Evolutionary conservation across 208 protist species (phyloP), one percentile per base, ranked within the genome.

Genomic region (Plasmodiophora brassicae): DNA sequence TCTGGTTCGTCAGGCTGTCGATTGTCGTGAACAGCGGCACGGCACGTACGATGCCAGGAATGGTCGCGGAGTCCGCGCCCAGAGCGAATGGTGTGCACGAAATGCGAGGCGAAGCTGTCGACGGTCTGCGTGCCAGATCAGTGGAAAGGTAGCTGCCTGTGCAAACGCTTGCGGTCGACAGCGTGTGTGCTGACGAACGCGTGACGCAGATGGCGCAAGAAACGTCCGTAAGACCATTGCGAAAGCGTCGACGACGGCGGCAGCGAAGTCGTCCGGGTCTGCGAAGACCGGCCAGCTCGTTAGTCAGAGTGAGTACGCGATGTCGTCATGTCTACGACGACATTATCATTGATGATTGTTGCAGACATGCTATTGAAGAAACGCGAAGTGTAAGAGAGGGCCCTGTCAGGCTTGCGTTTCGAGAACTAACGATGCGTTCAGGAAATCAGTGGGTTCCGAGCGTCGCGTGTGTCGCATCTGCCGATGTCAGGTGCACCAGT

Each of bases 301-400:
- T 32, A 78, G 41, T 32, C 5, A 38, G 41, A 78, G 65, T 78
- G 10, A 5, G 65, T 78, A n/a, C 65, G 41, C 14, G 14, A 78
- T 78, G 5, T 5, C n/a, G 14, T 44, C 14, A 5, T 78, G 65
- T 5, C 5, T 36, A 38, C 32, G 20, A 8, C 5, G 41, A 78
- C 41, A 14, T 78, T 32, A 5, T 14, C 5, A 5, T 78, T 78
- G 10, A n/a, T n/a, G n/a, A n/a, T 38, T 78, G 5, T 78, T 32
- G 32, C 65, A 78, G 65, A 78, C 41, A 78, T 78, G 65, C n/a
- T 78, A 32, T 38, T 78, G 14, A 78, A 78, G n/a, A 78, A 78
- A 38, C 5, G 32, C 5, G 65, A 78, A 78, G 65, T 78, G 65
- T 78, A 78, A 78, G n/a, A 5, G 41, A 78, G n/a, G n/a, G n/a